phyloP scores from a whole-genome alignment of 805 yeast species.

The Saccharomycopsis sp. region DNA sequence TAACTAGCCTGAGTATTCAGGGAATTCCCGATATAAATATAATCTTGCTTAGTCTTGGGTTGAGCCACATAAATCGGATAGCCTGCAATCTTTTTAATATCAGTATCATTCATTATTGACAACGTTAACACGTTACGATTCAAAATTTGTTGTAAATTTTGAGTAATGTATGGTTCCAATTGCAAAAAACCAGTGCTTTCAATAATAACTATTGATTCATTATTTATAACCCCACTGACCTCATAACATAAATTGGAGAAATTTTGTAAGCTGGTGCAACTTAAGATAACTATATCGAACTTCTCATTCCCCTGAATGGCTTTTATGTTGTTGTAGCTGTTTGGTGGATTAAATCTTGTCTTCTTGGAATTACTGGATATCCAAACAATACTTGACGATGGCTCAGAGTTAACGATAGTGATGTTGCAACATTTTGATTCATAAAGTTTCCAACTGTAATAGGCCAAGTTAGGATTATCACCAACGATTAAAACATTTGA shows the following conservation, averaged over 20 bases:
- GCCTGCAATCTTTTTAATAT: slow-evolving; percentile 34
- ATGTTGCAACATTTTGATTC: slow-evolving; percentile 36
- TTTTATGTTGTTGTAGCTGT: slow-evolving; percentile 25
- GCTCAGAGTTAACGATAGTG: slow-evolving; percentile 34
- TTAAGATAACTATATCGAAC: slow-evolving; percentile 40
- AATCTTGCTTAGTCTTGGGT: slow-evolving; percentile 34
- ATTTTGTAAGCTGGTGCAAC: slow-evolving; percentile 46
- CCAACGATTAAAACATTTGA: slow-evolving; percentile 39
- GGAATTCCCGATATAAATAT: slow-evolving; percentile 32
- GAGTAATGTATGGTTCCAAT: slow-evolving; percentile 55
- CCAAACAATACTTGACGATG: slow-evolving; percentile 27
- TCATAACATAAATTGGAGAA: slow-evolving; percentile 36
- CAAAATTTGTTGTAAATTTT: slow-evolving; percentile 34
- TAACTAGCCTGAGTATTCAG: slow-evolving; percentile 37
- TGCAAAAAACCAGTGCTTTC: slow-evolving; percentile 70
- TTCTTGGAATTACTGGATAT: slow-evolving; percentile 29
- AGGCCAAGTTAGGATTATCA: slow-evolving; percentile 48
- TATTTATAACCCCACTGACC: slow-evolving; percentile 32
- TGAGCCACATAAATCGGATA: slow-evolving; percentile 30
- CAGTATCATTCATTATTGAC: slow-evolving; percentile 58
- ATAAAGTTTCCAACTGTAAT: slow-evolving; percentile 52
- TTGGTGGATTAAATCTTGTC: slow-evolving; percentile 26
- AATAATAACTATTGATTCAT: slow-evolving; percentile 47
- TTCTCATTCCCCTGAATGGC: slow-evolving; percentile 24
- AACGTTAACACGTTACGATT: slow-evolving; percentile 35